phyloP scores from a whole-genome alignment of 1,284 basidiomycete species.

The Tylopilus orsonianus region DNA sequence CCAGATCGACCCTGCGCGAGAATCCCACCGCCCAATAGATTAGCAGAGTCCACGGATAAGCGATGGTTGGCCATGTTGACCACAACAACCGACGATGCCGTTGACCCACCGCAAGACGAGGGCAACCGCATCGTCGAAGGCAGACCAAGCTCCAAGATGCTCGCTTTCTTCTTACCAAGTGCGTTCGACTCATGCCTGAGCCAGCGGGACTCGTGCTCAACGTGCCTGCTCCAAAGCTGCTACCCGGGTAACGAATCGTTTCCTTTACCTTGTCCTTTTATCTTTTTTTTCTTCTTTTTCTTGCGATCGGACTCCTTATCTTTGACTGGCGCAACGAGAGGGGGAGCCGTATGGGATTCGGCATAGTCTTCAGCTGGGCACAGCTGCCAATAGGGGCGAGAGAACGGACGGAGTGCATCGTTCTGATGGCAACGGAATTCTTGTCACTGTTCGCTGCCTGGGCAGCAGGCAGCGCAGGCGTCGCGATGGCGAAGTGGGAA shows the following conservation, averaged over 20 bases:
- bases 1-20: slow-evolving; percentile 38
- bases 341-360: slow-evolving; percentile 35
- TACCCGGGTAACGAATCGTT: slow-evolving; percentile 49
- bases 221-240: slow-evolving; percentile 64
- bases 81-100: slow-evolving; percentile 35
- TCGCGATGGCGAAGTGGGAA: slow-evolving; percentile 24
- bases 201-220: slow-evolving; percentile 43
- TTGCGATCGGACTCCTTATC: slow-evolving; percentile 38
- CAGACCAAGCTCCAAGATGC: slow-evolving; percentile 52
- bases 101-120: slow-evolving; percentile 44
- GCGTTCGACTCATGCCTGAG: slow-evolving; percentile 33
- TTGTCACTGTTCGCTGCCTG: slow-evolving; percentile 15
- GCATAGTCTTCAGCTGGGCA: slow-evolving; percentile 52
- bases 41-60: slow-evolving; percentile 48
- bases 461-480: slow-evolving; percentile 28
- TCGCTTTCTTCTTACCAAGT: slow-evolving; percentile 55
- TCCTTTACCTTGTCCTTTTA: slow-evolving; percentile 32
- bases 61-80: slow-evolving; percentile 28
- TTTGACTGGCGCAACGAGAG: slow-evolving; percentile 18
- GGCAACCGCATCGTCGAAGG: slow-evolving; percentile 50
- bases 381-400: slow-evolving; percentile 71
- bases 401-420: slow-evolving; percentile 71
- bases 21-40: slow-evolving; percentile 27
- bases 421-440: slow-evolving; percentile 71
- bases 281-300: slow-evolving; percentile 34